Base-by-base conservation (phyloP, 768 basidiomycete species). In the Boletus patriciae region DNA sequence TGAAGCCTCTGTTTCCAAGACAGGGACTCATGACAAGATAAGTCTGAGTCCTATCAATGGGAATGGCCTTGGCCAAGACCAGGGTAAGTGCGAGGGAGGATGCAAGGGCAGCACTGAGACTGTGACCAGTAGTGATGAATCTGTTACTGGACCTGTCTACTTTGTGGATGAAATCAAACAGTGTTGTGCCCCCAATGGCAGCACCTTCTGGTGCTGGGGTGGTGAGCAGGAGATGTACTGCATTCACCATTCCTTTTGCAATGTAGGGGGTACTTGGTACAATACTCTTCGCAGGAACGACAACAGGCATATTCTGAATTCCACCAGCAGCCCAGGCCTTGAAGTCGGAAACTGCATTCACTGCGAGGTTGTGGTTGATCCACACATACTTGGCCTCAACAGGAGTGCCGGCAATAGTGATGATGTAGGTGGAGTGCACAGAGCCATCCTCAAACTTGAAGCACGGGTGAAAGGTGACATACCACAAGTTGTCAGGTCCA, bases 1-100 rank as follows among this genome's bases (percentile, higher is more conserved):
- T 8, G 44, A 56, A 54, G 15, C 2, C 18, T 6, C 11, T 25
- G 45, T 65, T 55, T 11, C 64, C 60, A 3, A 57, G 64, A 21
- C 52, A 62, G 18, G 55, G 18, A 0, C 57, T 60, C 10, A 54
- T 63, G 21, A n/a, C 4, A 7, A 41, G 46, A 29, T 65, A 65
- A 2, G 52, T 53, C 3, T 62, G 23, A 7, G 49, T 45, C 10
- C 62, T 92, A 95, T 70, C 27, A 2, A 9, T 43, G 16, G 43
- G 21, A 21, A 59, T 21, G 16, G 16, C 15, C 10, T 33, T 16
- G 11, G 60, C 31, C 2, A 3, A 1, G 6, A 59, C 55, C 0
- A 65, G 46, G 18, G 60, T 23, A n/a, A 66, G 54, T 1, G 64
- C 58, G 15, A 63, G 31, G 31, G 58, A 53, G 19, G 64, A 36